Base-by-base conservation (phyloP, 371 early-diverging fungal genomes). In the Syncephalastrum contaminatum region DNA sequence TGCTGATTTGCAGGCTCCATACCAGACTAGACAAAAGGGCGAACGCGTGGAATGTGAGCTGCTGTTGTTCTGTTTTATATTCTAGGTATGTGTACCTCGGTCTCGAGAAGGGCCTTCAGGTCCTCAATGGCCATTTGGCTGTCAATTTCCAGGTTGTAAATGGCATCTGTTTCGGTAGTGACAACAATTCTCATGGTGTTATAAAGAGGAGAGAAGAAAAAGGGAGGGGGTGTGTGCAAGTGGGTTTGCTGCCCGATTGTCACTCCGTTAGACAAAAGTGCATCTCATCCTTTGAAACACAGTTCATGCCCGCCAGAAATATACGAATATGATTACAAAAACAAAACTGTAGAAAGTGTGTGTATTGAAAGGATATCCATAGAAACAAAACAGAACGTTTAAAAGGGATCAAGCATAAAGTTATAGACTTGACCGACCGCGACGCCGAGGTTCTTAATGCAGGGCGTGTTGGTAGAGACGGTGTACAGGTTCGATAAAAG, bases 91-190 rank as follows among this genome's bases (percentile, higher is more conserved):
- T 24, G 50, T 81, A 92, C 86, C 73, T 93, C 93, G 16, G 80
- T 87, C 66, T 94, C 94, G 20, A 92, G 75, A 14, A 94, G 75
- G 12, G 92, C 93, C 59, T 86, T 81, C 43, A 96, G 72, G 69
- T 90, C 90, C 62, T 88, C 91, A 49, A 94, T 73, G 62, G 87
- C 87, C 85, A 90, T 90, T 63, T 85, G 82, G 12, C 80, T 82
- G 68, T 89, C 88, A 46, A 92, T 85, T 54, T 92, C 92, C 19
- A 93, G 62, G 60, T 78, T 80, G 56, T 84, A 84, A 25, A 88
- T 59, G 20, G 84, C 81, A 52, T 86, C 88, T 14, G 66, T 63
- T 51, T 86, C 85, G 13, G 83, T 84, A 12, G 86, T 85, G 21
- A 90, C 73, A 42, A 81, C 76, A 12, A 88, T 58, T 54, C 81